Evolutionary conservation across 2,329 filamentous ascomycete species (phyloP).

Genomic region (Alternaria ventricosa): DNA sequence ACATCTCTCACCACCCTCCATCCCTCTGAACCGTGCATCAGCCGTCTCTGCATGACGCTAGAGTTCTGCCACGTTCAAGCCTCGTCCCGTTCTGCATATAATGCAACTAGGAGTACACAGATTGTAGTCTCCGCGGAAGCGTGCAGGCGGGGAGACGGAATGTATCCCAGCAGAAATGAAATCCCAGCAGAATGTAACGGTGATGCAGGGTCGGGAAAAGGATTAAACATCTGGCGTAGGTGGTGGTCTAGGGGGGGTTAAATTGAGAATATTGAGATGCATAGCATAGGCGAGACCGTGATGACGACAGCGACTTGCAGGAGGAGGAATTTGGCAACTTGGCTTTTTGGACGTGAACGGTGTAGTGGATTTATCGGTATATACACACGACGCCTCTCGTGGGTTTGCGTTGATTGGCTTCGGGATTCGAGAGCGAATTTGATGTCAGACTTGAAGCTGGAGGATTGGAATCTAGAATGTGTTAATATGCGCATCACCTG

Average conservation of each 20-base stretch:
- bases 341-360: neutral
- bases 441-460: neutral
- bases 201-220: neutral
- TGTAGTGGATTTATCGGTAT: neutral
- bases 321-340: neutral
- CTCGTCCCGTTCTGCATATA: neutral
- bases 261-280: neutral
- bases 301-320: neutral
- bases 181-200: neutral
- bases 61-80: neutral
- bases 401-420: neutral
- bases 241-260: neutral
- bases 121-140: neutral
- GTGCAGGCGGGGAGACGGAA: neutral
- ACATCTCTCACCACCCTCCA: neutral
- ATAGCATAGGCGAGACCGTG: neutral
- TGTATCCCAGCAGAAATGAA: too few relatives aligned
- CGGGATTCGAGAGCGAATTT: accelerated
- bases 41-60: neutral
- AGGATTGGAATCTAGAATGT: neutral
- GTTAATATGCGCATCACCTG: too few relatives aligned
- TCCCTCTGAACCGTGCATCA: neutral
- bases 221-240: neutral
- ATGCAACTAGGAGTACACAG: neutral
- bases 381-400: neutral